phyloP scores from a whole-genome alignment of 352 stramenopile species.

The Aphanomyces euteiches region DNA sequence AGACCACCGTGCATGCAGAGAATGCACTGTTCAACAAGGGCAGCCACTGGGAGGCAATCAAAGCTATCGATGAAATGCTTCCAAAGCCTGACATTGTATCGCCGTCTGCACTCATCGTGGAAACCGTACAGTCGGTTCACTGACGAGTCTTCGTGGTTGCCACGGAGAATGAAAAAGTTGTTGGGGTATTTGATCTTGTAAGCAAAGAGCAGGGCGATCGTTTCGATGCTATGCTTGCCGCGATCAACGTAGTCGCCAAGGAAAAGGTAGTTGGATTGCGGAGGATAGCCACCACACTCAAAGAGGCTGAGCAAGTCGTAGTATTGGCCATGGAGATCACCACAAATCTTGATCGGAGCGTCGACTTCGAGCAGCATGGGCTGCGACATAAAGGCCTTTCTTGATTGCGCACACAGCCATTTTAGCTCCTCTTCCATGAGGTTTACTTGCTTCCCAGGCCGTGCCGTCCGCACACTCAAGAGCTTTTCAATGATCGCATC shows the following conservation, averaged over 20 bases:
- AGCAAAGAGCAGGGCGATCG: constrained; percentile 73
- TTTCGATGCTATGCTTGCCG: constrained; percentile 84
- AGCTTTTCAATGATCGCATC: constrained; percentile 87
- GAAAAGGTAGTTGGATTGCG: constrained; percentile 77
- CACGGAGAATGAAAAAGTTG: constrained; percentile 77
- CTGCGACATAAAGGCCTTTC: constrained; percentile 94
- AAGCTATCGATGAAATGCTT: constrained; percentile 96
- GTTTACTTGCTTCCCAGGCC: constrained; percentile 86
- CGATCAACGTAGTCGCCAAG: constrained; percentile 85
- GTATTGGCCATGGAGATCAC: constrained; percentile 97
- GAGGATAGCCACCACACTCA: constrained; percentile 82
- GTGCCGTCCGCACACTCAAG: constrained; percentile 81
- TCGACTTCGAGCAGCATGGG: constrained; percentile 92
- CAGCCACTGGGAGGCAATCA: constrained; percentile 92
- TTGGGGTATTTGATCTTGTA: constrained; percentile 88
- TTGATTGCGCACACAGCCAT: constrained; percentile 94
- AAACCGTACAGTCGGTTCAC: constrained; percentile 85
- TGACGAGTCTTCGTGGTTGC: constrained; percentile 75
- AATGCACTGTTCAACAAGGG: constrained; percentile 99
- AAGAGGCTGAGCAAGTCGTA: constrained; percentile 98
- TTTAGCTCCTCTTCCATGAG: constrained; percentile 96
- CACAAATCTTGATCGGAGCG: constrained; percentile 95
- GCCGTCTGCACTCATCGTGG: constrained; percentile 82
- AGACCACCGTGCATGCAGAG: constrained; percentile 99
- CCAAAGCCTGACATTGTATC: constrained; percentile 98